Evolutionary conservation across 306 rosid species (phyloP), one percentile per base, ranked within the genome.

Genomic region (Prosopis cineraria): DNA sequence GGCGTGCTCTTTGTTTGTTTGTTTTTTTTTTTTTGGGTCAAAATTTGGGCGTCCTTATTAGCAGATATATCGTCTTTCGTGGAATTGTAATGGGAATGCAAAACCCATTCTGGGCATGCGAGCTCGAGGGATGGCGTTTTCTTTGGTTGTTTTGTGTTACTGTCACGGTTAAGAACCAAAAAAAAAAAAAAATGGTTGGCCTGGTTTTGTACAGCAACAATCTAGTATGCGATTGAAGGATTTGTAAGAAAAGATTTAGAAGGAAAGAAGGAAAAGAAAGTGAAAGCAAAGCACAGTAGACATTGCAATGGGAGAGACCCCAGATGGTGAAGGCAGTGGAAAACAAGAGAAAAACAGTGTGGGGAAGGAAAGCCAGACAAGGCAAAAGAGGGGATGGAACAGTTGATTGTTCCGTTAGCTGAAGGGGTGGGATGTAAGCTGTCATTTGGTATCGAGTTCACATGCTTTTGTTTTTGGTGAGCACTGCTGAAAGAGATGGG

Each of bases 111-210:
- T 55, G 10, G 25, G 22, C 33, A 24, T 22, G 14, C 16, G 2
- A 9, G 62, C 20, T 0, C 30, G 60, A 0, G 62, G 62, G 14
- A 55, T 16, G 62, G 62, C 30, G 31, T 22, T 53, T 53, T n/a
- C 6, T 64, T 17, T 16, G 40, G 40, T 14, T 13, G 66, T 60
- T 60, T 30, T 60, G 67, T n/a, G 6, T 7, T 14, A 20, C 67
- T 60, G 22, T 31, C 30, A 11, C 43, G 12, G 65, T 25, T 47
- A 69, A 55, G 24, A 73, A 41, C 74, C 44, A 45, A 34, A 22
- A 80, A 19, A 20, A 31, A 34, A 45, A 34, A 22, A 80, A 19
- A 20, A 31, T 67, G 44, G 75, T 81, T 69, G 84, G 50, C 72
- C 64, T 25, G 10, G 39, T 81, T 64, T 72, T 1, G 48, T 76